Conservation (phyloP, 2,329 filamentous ascomycete genomes). For the Penicillium olsonii region DNA sequence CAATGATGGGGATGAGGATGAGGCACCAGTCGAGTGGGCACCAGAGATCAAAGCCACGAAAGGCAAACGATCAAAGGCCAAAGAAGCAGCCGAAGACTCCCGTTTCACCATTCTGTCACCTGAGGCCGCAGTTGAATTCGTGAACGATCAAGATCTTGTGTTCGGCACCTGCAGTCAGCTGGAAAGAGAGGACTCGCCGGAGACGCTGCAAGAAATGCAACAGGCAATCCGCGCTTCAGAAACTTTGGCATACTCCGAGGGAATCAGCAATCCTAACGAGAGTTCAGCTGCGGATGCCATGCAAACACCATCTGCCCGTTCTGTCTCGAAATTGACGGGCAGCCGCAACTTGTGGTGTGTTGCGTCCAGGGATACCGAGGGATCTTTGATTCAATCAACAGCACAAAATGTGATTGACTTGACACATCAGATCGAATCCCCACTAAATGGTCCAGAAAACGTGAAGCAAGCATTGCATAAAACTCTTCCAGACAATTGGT, state of each 20-base stretch:
- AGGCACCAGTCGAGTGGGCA: constrained; percentile 7
- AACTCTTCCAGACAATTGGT: constrained; percentile 14
- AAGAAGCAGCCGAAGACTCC: constrained; percentile 32
- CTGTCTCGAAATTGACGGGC: constrained; percentile 28
- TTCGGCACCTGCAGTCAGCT: constrained; percentile 88
- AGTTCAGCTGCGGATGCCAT: not conserved
- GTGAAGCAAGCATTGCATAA: not conserved
- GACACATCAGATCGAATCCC: constrained; percentile 13
- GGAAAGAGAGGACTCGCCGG: constrained; percentile 70
- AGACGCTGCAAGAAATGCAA: constrained; percentile 44
- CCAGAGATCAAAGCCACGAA: constrained; percentile 17
- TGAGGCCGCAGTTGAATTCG: constrained; percentile 64
- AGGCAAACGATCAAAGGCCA: constrained; percentile 25
- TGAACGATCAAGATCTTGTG: constrained; percentile 71
- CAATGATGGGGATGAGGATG: constrained; percentile 30
- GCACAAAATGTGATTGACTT: constrained; percentile 61
- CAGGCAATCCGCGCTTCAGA: constrained; percentile 35
- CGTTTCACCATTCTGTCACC: constrained; percentile 69
- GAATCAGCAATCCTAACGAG: not conserved
- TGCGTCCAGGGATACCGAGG: constrained; percentile 66
- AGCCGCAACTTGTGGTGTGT: constrained; percentile 66
- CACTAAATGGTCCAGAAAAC: constrained; percentile 5
- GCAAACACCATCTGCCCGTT: constrained; percentile 9
- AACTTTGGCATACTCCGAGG: constrained; percentile 14
- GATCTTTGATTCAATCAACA: constrained; percentile 64